A percentile compares a stretch with the other conserved stretches of the same genome.
Conservation (phyloP, 2,329 filamentous ascomycete species). For the Sporothrix inflata region DNA sequence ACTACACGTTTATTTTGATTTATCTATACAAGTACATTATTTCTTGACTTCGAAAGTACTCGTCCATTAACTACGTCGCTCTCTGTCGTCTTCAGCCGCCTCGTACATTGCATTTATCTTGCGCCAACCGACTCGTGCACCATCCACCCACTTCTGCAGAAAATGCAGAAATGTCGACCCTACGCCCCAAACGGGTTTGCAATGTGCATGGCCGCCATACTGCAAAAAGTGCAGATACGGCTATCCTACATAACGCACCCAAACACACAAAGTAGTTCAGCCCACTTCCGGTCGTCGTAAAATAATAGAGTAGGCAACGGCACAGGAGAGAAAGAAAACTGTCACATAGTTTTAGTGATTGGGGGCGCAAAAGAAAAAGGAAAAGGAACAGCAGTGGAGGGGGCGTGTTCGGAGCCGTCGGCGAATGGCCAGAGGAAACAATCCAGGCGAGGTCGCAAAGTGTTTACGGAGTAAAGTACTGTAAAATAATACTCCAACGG, state of each 20-base stretch:
- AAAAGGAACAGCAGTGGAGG: not conserved
- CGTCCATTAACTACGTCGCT: too few relatives aligned
- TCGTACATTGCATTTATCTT: not conserved
- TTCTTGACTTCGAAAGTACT: too few relatives aligned
- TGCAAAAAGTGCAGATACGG: not conserved
- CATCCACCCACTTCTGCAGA: not conserved
- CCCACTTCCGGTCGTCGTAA: not conserved
- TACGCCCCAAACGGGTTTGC: constrained; percentile 10
- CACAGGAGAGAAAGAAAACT: not conserved
- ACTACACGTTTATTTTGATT: not conserved
- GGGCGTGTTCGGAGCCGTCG: constrained; percentile 11
- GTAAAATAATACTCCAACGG: not conserved
- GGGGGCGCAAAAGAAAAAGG: not conserved
- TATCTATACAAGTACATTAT: not conserved
- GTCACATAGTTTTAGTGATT: not conserved
- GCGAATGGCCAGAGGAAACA: not conserved
- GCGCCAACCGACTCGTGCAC: constrained; percentile 16
- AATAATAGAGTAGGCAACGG: not conserved
- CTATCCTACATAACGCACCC: not conserved
- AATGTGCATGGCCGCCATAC: not conserved
- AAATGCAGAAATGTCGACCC: constrained; percentile 1
- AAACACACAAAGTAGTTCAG: not conserved
- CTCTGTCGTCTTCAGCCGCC: not conserved
- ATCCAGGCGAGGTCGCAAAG: not conserved
- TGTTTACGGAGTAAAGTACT: not conserved